These are phyloP conservation scores for Echites panduratus DNA, from an alignment of 257 asterid species.

Conservation along the genomic window DNA sequence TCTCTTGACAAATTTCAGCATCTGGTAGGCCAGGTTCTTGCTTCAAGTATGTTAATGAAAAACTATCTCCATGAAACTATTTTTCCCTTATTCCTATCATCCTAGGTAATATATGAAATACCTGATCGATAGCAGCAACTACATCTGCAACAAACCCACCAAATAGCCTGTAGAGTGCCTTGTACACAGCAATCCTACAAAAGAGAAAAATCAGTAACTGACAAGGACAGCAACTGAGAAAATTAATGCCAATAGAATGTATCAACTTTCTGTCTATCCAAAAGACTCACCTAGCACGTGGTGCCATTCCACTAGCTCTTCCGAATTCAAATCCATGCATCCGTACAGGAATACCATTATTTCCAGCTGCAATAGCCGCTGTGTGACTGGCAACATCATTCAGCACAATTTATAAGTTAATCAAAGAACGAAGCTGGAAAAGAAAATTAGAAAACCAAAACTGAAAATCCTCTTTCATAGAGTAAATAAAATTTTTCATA, in stretches of 20 bases:
- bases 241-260: background rate
- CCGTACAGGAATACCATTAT: constrained; percentile 91
- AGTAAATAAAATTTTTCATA: background rate
- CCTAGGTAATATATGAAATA: constrained; percentile 15
- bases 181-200: constrained; percentile 93
- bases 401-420: background rate
- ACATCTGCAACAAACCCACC: constrained; percentile 98
- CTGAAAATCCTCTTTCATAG: background rate
- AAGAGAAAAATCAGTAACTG: constrained; percentile 20
- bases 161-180: constrained; percentile 90
- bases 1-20: no score
- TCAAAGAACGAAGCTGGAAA: background rate
- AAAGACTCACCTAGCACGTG: constrained; percentile 79
- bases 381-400: constrained; percentile 59
- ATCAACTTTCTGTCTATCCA: background rate
- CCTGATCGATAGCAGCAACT: constrained; percentile 99
- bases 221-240: constrained; percentile 3
- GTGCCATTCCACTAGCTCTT: constrained; percentile 99
- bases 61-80: background rate
- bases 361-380: constrained; percentile 98
- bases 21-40: no score
- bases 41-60: background rate
- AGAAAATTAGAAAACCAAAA: background rate
- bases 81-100: background rate
- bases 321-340: constrained; percentile 96